Evolutionary conservation across 306 rosid species (phyloP), one percentile per base, ranked within the genome.

Genomic region (Begonia masoniana): DNA sequence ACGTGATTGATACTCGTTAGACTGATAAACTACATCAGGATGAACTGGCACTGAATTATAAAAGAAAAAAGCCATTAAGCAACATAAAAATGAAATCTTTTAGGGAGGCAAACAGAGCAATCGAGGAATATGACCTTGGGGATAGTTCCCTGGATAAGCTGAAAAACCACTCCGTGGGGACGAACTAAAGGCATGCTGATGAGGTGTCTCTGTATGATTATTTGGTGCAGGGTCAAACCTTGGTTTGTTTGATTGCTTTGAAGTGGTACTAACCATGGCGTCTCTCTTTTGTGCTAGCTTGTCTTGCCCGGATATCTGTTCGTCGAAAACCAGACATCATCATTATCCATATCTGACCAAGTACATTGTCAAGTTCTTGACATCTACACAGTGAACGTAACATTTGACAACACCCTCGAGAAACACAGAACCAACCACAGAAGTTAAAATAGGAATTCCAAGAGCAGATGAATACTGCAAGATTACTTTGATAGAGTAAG

Each of bases 241-340:
- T 36, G 68, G 52, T 52, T 76, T 64, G 55, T 78, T 71, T 64
- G 83, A 52, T 64, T 82, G 45, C 67, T 69, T 85, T 43, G 82
- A 59, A 7, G 84, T 21, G 26, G 83, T 78, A 19, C 75, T 70
- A 48, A 31, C 53, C 46, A 67, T 68, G 10, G 74, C n/a, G 24
- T 72, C 63, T 54, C 43, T 68, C 67, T 70, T 81, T 43, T 74
- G 64, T 15, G 79, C 60, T 52, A 56, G 52, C 68, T 79, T 85
- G 80, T 85, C 96, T 79, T 69, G 84, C 49, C 91, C 97, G 64
- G 97, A 80, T 58, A 80, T 81, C 95, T 89, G 82, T 76, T 54
- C 24, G 71, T 52, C 55, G 3, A 64, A 68, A 59, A 59, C 51
- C 47, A 45, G 49, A 16, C n/a, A n/a, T 43, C 17, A 14, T 64